These are phyloP conservation scores for Coniosporium apollinis DNA, from an alignment of 495 filamentous ascomycete species.

Conservation along the genomic window DNA sequence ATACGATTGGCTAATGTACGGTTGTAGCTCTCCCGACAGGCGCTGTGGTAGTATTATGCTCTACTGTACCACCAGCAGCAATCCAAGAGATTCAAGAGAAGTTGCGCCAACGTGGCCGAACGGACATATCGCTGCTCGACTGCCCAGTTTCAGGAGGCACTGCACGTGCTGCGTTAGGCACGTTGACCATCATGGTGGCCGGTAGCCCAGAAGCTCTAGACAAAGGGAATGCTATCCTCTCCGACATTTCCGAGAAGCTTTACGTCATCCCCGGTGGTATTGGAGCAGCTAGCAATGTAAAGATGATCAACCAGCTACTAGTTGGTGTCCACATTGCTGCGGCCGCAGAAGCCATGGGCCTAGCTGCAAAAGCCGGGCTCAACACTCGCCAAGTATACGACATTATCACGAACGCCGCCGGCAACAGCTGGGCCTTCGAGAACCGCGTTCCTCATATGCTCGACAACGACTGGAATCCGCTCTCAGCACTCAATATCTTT, in stretches of 20 bases:
- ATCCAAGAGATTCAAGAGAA: constrained; percentile 40
- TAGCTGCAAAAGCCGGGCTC: constrained; percentile 50
- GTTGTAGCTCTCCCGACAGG: no score
- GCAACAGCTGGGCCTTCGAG: constrained; percentile 68
- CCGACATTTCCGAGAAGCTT: constrained; percentile 49
- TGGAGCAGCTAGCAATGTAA: constrained; percentile 67
- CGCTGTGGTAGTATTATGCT: constrained; percentile 52
- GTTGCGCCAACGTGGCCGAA: constrained; percentile 35
- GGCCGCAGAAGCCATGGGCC: constrained; percentile 55
- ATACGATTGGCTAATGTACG: no score
- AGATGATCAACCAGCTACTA: constrained; percentile 72
- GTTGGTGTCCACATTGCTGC: constrained; percentile 61
- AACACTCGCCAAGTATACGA: constrained; percentile 40
- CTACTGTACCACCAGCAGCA: constrained; percentile 55
- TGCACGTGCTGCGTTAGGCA: constrained; percentile 53
- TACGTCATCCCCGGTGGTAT: constrained; percentile 59
- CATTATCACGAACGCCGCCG: constrained; percentile 39
- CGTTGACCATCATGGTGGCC: constrained; percentile 68
- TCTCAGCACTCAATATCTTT: constrained; percentile 57
- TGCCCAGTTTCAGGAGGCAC: constrained; percentile 66
- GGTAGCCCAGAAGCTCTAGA: constrained; percentile 37
- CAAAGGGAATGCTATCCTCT: constrained; percentile 41
- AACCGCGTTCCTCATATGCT: constrained; percentile 57
- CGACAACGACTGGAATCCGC: constrained; percentile 44
- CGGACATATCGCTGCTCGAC: constrained; percentile 55